These are phyloP conservation scores for Yamadazyma kitorensis DNA, from an alignment of 805 yeast genomes.

Conservation along the genomic window DNA sequence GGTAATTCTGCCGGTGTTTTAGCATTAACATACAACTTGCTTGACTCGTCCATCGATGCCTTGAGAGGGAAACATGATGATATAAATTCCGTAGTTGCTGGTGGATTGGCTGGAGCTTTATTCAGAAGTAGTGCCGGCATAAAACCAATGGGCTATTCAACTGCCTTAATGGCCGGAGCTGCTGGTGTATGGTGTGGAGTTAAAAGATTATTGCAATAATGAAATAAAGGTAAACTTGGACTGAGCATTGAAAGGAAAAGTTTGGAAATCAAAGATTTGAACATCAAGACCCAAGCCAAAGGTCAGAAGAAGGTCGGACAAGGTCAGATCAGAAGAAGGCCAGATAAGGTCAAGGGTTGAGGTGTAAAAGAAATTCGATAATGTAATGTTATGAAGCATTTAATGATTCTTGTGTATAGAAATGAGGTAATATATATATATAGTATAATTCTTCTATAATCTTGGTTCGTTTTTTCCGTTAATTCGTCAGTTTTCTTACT, in stretches of 20 bases:
- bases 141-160: constrained; percentile 83
- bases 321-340: no score
- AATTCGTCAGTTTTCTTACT: no score
- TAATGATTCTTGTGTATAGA: constrained; percentile 15
- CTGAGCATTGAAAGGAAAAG: no score
- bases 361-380: background rate
- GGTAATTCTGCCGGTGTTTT: constrained; percentile 96
- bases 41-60: constrained; percentile 75
- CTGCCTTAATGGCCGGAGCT: constrained; percentile 81
- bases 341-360: no score
- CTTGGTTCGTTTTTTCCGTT: no score
- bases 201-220: constrained; percentile 42
- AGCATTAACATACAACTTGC: constrained; percentile 82
- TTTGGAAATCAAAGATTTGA: no score
- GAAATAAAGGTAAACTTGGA: constrained; percentile 1
- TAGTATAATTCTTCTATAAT: background rate
- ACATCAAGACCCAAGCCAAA: no score
- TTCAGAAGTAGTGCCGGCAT: constrained; percentile 84
- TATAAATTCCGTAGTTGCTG: constrained; percentile 78
- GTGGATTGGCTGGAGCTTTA: constrained; percentile 88
- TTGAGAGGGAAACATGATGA: constrained; percentile 89
- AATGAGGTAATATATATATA: constrained; percentile 1
- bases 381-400: constrained; percentile 4
- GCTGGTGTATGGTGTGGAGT: constrained; percentile 92
- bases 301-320: no score